Base-by-base conservation (phyloP, 2,329 filamentous ascomycete species). In the Conoideocrella luteorostrata region DNA sequence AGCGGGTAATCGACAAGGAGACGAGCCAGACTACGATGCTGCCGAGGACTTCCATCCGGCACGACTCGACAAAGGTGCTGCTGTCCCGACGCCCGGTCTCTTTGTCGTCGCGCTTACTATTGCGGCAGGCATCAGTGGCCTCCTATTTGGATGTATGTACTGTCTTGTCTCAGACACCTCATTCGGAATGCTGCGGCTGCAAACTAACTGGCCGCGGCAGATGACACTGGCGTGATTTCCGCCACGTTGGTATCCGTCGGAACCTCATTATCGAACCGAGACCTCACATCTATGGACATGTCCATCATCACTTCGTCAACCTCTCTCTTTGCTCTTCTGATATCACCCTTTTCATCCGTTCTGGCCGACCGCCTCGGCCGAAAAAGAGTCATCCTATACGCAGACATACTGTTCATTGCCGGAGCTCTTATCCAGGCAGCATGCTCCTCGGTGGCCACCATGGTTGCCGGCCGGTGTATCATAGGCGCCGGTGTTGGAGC, bases 401-500 rank as follows among this genome's bases (percentile, higher is more conserved):
- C 82, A 20, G 82, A 85, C 52, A 50, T 76, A 0, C 74, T 89
- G 11, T 91, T 90, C 60, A 65, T 85, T 4, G 50, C 73, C 4
- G 86, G 86, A 11, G 84, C 86, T 1, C 52, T 82, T 3, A 56
- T 80, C 28, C 86, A 90, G 61, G 80, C 83, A 1, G 54, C 66
- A 36, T 75, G 78, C 46, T 61, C 55, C 3, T 76, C 71, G 0
- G 82, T 91, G 1, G 53, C 64, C 11, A 58, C 61, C 10, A 88
- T 91, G 84, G 77, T 88, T 0, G 51, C 70, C 0, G 86, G 86
- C 0, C 70, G 86, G 4, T 74, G 77, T 23, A 67, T 89, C 2
- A 82, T 91, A 3, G 86, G 86, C 22, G 70, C 80, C 1, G 86
- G 80, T 0, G 82, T 91, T 1, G 86, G 86, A 13, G 80, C 81